phyloP scores from a whole-genome alignment of 805 yeast genomes.

The Teunomyces pallodes region DNA sequence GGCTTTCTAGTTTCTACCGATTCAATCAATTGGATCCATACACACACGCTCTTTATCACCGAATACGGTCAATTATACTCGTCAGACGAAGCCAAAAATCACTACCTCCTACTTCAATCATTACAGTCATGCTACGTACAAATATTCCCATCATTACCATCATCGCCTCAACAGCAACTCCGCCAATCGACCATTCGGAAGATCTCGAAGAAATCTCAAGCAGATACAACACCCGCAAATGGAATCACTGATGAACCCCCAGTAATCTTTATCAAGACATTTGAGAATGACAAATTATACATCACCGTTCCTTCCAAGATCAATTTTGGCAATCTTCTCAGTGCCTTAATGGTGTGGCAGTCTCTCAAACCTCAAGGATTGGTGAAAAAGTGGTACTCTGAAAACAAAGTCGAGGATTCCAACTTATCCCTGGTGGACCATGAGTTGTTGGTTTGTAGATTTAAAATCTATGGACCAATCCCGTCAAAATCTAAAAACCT shows the following conservation, averaged over 20 bases:
- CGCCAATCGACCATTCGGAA: constrained; percentile 8
- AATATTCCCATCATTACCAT: constrained; percentile 25
- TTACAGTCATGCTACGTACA: constrained; percentile 42
- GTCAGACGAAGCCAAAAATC: constrained; percentile 27
- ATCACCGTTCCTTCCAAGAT: constrained; percentile 33
- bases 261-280: constrained; percentile 40
- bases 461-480: constrained; percentile 64
- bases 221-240: background rate
- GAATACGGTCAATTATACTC: constrained; percentile 34
- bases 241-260: constrained; percentile 28
- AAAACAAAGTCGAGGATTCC: constrained; percentile 30
- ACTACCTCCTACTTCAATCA: constrained; percentile 29
- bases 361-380: constrained; percentile 50
- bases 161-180: constrained; percentile 4
- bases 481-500: constrained; percentile 41
- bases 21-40: constrained; percentile 33
- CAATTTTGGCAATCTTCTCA: constrained; percentile 43
- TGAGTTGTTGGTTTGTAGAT: constrained; percentile 57
- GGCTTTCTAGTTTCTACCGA: constrained; percentile 38
- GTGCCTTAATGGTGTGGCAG: constrained; percentile 56
- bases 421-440: constrained; percentile 22
- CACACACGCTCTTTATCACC: constrained; percentile 27
- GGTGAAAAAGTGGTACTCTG: constrained; percentile 52
- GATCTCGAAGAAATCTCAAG: constrained; percentile 3
- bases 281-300: constrained; percentile 37